Evolutionary conservation across 441 rosid species (phyloP), one percentile per base, ranked within the genome.

Genomic region (Populus hybrid): DNA sequence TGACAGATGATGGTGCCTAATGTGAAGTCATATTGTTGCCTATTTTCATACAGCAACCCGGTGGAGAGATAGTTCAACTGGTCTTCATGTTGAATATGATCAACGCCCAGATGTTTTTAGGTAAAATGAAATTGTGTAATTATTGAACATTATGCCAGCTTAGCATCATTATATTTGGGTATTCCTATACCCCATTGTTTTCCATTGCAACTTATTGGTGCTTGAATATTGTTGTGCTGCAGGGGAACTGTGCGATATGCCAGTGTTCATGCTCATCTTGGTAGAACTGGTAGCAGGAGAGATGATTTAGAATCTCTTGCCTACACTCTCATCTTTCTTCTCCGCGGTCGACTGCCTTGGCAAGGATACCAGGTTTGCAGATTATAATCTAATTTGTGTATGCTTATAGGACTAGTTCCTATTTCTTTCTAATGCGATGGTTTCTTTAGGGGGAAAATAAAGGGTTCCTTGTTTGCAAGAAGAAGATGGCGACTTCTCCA

Each of bases 261-360:
- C 56, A 94, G 99, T 84, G 99, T 87, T 2, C 99, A 95, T 90
- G 94, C 99, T 75, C 99, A 96, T 87, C 93, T 96, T 73, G 99
- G 99, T 71, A 89, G 99, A 88, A 96, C 97, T 24, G 90, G 95
- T 45, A 96, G 99, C 82, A 81, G 99, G 82, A 91, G 99, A 83
- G 99, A 96, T 88, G 99, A 96, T 84, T 81, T 96, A 59, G 99
- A 96, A 80, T 96, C 99, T 78, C 95, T 96, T 80, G 97, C 99
- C 9, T 96, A 94, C 86, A 96, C 99, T 42, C 93, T 96, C 73
- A 83, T 96, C 87, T 96, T 96, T 81, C 99, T 95, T 81, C 94
- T 90, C 5, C 93, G 93, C 79, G 96, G 98, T 23, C 89, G 98
- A 67, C 85, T 96, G 81, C 98, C 99, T 45, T 93, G 99, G 98